phyloP scores from a whole-genome alignment of 345 rosid species.

The Melastoma malabathricum region DNA sequence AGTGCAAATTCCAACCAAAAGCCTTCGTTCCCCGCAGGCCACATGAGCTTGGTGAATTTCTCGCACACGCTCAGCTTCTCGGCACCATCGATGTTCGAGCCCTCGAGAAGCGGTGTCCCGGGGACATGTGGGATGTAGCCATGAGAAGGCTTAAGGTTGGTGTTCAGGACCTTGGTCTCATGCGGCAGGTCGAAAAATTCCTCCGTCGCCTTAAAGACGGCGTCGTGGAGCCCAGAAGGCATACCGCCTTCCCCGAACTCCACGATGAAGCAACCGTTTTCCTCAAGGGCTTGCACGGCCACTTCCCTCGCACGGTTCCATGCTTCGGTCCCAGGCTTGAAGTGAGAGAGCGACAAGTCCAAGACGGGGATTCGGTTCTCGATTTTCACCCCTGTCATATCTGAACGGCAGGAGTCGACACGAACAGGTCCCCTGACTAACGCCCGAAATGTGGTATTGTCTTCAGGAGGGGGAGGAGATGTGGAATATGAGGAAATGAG shows the following conservation, averaged over 20 bases:
- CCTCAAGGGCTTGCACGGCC: constrained; percentile 13
- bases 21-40: constrained; percentile 32
- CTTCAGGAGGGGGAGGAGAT: no score
- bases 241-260: not conserved
- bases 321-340: constrained; percentile 9
- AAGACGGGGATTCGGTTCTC: constrained; percentile 1
- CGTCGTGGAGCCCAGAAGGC: constrained; percentile 2
- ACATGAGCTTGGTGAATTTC: constrained; percentile 23
- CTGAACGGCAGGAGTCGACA: no score
- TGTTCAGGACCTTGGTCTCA: constrained; percentile 22
- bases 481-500: no score
- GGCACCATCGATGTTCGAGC: constrained; percentile 25
- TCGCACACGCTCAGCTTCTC: constrained; percentile 12
- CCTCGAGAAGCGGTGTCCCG: constrained; percentile 23
- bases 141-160: constrained; percentile 14
- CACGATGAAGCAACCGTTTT: constrained; percentile 16
- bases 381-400: not conserved
- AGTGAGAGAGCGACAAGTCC: constrained; percentile 2
- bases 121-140: constrained; percentile 28
- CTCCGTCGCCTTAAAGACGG: constrained; percentile 2
- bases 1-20: constrained; percentile 16
- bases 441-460: no score
- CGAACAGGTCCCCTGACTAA: no score
- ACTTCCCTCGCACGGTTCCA: constrained; percentile 12
- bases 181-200: constrained; percentile 18